Evolutionary conservation across 2,329 filamentous ascomycete genomes (phyloP).

Genomic region (Akanthomyces lecanii): DNA sequence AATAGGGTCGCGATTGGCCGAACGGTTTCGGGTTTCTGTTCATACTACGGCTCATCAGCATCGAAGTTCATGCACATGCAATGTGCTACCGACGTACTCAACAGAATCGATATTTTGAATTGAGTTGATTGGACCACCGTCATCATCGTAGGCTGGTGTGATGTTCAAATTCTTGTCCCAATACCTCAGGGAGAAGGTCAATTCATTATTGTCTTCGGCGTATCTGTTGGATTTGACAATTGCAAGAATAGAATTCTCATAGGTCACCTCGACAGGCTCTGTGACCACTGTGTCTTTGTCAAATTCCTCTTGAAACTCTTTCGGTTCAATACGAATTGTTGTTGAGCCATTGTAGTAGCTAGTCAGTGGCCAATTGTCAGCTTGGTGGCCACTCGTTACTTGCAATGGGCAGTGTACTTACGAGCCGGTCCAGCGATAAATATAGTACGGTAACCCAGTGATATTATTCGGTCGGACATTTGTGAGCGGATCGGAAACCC

Average conservation of each 20-base stretch:
- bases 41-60: background rate
- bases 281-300: background rate
- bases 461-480: conserved; percentile 10
- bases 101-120: conserved; percentile 8
- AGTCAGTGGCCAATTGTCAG: background rate
- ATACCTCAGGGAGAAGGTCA: conserved; percentile 3
- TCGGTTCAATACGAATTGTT: conserved; percentile 5
- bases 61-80: background rate
- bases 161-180: conserved; percentile 11
- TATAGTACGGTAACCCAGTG: background rate
- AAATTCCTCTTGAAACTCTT: background rate
- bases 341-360: conserved; percentile 13
- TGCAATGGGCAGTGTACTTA: background rate
- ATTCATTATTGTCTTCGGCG: background rate
- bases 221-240: conserved; percentile 9
- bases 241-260: conserved; percentile 6
- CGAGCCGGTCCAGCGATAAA: conserved; percentile 13
- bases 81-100: background rate
- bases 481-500: conserved; percentile 6
- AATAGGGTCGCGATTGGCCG: background rate
- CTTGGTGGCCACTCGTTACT: background rate
- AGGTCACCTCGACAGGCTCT: background rate
- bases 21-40: background rate
- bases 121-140: conserved; percentile 2
- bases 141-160: background rate